Percentiles rank a stretch among this genome's conserved stretches.
phyloP scores from a whole-genome alignment of 768 basidiomycete genomes.

The Harrya chromipes region DNA sequence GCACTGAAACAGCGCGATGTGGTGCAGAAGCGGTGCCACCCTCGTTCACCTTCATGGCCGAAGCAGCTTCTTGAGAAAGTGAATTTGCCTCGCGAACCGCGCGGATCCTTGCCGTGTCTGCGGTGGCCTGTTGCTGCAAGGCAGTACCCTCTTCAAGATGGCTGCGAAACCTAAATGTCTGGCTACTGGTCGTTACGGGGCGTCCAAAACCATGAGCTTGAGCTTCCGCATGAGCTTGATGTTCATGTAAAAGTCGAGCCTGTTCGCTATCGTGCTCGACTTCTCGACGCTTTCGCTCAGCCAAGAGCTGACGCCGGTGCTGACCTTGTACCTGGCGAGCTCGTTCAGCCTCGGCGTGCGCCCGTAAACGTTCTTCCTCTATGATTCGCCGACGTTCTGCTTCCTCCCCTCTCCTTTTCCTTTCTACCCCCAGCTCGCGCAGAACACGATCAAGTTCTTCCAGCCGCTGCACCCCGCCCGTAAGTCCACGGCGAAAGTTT shows the following conservation, averaged over 20 bases:
- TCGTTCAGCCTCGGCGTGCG: slow-evolving; percentile 10
- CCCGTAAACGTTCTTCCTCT: slow-evolving; percentile 17
- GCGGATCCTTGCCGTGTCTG: slow-evolving; percentile 28
- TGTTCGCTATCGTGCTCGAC: not conserved
- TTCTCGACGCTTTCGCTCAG: slow-evolving; percentile 10
- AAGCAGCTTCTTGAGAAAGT: not conserved
- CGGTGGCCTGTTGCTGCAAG: slow-evolving; percentile 27
- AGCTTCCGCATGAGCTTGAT: slow-evolving; percentile 7
- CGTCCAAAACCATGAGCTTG: slow-evolving; percentile 1
- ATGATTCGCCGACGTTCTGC: slow-evolving; percentile 11
- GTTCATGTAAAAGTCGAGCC: slow-evolving; percentile 11
- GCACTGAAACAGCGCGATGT: not conserved
- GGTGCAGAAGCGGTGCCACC: not conserved
- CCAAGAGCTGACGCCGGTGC: slow-evolving; percentile 2
- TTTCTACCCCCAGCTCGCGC: slow-evolving; percentile 25
- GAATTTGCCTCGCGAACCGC: slow-evolving; percentile 13
- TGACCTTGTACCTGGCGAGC: slow-evolving; percentile 4
- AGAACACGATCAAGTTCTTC: slow-evolving; percentile 16
- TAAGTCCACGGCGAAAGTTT: slow-evolving; percentile 15
- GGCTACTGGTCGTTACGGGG: not conserved
- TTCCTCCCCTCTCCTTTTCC: slow-evolving; percentile 18
- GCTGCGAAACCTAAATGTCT: not conserved
- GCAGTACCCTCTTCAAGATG: not conserved
- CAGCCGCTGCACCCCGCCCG: slow-evolving; percentile 16
- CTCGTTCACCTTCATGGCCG: slow-evolving; percentile 1